Conservation (phyloP, 2,329 filamentous ascomycete species). For the Zymoseptoria tritici region DNA sequence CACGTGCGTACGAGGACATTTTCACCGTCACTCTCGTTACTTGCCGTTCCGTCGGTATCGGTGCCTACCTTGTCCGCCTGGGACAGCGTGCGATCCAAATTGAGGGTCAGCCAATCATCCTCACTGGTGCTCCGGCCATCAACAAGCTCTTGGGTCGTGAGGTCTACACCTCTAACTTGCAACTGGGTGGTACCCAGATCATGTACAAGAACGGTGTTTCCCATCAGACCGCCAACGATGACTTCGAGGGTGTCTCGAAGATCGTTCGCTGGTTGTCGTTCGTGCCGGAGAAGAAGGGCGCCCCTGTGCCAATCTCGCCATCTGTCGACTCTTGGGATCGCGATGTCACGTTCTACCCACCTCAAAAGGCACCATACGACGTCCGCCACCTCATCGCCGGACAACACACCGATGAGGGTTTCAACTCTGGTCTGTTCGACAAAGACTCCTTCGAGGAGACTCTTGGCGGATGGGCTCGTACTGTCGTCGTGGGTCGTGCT, state of each 20-base stretch:
- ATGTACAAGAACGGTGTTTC: constrained; percentile 99
- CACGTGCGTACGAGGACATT: constrained; percentile 94
- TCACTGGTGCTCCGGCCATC: constrained; percentile 92
- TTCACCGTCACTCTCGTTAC: constrained; percentile 97
- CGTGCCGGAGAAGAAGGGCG: constrained; percentile 89
- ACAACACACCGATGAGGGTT: constrained; percentile 76
- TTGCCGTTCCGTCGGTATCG: constrained; percentile 97
- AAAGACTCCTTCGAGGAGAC: constrained; percentile 94
- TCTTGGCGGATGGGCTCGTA: constrained; percentile 93
- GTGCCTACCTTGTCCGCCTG: constrained; percentile 95
- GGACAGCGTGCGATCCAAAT: constrained; percentile 98
- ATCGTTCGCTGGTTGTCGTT: constrained; percentile 98
- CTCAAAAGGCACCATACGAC: constrained; percentile 80
- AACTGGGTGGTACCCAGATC: constrained; percentile 99
- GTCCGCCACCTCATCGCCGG: constrained; percentile 89
- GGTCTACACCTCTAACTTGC: constrained; percentile 97
- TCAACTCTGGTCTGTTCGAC: constrained; percentile 88
- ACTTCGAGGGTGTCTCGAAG: constrained; percentile 95
- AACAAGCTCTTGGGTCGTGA: constrained; percentile 98
- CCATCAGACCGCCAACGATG: constrained; percentile 95
- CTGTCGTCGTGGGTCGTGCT: constrained; percentile 92
- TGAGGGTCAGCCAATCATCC: constrained; percentile 96
- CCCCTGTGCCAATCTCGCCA: constrained; percentile 85
- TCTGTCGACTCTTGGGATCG: constrained; percentile 86
- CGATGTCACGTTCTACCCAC: constrained; percentile 73